These are phyloP conservation scores for Nematocida sp. DNA, from an alignment of 371 early-diverging fungal species.

Conservation along the genomic window DNA sequence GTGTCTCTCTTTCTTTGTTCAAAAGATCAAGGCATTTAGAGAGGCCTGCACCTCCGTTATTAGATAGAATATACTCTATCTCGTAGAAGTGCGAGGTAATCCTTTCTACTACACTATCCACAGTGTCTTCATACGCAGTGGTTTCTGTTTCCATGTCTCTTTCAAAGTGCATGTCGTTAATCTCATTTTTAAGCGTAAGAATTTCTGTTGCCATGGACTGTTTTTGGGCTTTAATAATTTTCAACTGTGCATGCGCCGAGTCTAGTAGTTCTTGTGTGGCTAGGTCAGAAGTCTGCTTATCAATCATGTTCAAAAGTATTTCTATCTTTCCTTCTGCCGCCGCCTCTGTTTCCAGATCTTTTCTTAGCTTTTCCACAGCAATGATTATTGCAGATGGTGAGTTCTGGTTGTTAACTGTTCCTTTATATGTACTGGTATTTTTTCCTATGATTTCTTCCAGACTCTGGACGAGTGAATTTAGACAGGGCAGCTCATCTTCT, in stretches of 20 bases:
- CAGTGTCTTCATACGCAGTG: conserved; percentile 16
- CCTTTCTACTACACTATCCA: conserved; percentile 2
- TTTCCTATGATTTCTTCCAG: conserved; percentile 60
- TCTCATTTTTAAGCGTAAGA: background rate
- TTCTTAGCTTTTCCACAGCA: conserved; percentile 10
- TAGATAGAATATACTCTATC: background rate
- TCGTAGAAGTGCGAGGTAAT: conserved; percentile 7
- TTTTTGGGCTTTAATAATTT: conserved; percentile 13
- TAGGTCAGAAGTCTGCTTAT: conserved; percentile 20
- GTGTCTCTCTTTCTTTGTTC: conserved; percentile 1
- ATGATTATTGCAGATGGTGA: conserved; percentile 20
- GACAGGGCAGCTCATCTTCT: conserved; percentile 48
- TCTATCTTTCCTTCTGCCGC: conserved; percentile 15
- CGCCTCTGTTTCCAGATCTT: conserved; percentile 15
- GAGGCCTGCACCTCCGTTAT: background rate
- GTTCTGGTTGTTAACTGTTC: background rate
- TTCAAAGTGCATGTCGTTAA: conserved; percentile 7
- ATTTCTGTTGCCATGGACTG: background rate
- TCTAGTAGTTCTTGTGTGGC: conserved; percentile 4
- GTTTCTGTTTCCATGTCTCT: conserved; percentile 15
- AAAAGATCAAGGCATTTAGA: conserved; percentile 4
- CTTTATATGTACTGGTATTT: conserved; percentile 19
- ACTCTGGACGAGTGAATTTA: conserved; percentile 55
- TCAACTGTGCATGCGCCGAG: background rate
- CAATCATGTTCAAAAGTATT: conserved; percentile 20